Base-by-base conservation (phyloP, 164 flowering plant species). In the Vitis labrusca region DNA sequence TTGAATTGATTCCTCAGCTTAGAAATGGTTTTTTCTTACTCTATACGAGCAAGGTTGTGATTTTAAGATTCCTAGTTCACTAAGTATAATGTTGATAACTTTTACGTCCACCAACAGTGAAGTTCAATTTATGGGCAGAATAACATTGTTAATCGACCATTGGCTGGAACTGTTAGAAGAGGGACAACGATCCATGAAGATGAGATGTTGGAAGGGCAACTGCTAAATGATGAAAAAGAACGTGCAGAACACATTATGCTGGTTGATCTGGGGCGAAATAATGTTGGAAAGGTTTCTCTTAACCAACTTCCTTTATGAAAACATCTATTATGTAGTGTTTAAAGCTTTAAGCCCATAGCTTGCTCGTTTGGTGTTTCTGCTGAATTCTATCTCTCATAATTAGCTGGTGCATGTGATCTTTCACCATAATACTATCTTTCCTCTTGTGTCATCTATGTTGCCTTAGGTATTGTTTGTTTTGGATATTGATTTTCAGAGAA, bases 201-300 rank as follows among this genome's bases (percentile, higher is more conserved):
- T 82, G 66, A 71, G 61, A 70, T 75, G 77, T 32, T 78, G 61
- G 91, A 91, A 76, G 67, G 59, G 51, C 80, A 86, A 78, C 83
- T 95, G 51, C 76, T 95, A 32, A 81, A 79, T 69, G 92, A 93
- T 78, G 84, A 80, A 79, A 95, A 95, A 78, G 93, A 91, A 79
- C 78, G 96, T 73, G 99, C 98, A 49, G 98, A 95, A 67, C 99
- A 93, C 68, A 81, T 86, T 59, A 93, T 93, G 99, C 88, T 95
- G 49, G 99, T 95, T 63, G 98, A 95, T 80, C 79, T 95, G 81
- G 98, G 93, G 14, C 74, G 96, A 37, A 95, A 95, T 82, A 98
- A 95, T 76, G 96, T 93, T 73, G 99, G 99, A 73, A 93, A 90
- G 97, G 98, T 94, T 27, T 52, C 3, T 63, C 27, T 27, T 61